Conservation (phyloP, 345 rosid genomes). For the Luvunga scandens region DNA sequence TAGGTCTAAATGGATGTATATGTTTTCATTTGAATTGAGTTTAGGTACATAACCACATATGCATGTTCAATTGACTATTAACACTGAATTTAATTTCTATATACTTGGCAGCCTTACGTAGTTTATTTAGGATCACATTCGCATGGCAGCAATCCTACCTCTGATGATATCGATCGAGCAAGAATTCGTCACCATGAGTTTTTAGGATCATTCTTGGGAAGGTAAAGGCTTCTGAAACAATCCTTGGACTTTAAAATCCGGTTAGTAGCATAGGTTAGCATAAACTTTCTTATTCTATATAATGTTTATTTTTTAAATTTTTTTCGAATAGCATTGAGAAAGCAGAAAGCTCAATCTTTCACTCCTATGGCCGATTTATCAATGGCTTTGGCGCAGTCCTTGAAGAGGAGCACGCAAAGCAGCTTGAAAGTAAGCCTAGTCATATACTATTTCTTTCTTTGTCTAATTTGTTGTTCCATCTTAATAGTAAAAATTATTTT, state of each 20-base stretch:
- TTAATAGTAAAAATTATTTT: not conserved
- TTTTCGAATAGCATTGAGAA: conserved; percentile 7
- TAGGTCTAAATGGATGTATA: no score
- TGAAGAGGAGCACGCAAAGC: conserved; percentile 28
- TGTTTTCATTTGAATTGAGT: no score
- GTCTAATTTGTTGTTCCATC: not conserved
- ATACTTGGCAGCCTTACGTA: conserved; percentile 21
- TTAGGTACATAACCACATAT: no score
- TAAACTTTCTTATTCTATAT: not conserved
- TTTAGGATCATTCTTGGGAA: conserved; percentile 36
- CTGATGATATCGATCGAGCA: conserved; percentile 8
- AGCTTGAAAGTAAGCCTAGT: conserved; percentile 26
- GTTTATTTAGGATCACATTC: conserved; percentile 32
- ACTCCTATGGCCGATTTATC: conserved; percentile 32
- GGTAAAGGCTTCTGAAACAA: conserved; percentile 14
- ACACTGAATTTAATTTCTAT: no score
- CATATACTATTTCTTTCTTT: not conserved
- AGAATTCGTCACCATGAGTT: conserved; percentile 24
- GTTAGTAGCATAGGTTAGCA: not conserved
- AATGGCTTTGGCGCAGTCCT: conserved; percentile 37
- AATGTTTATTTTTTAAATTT: not conserved
- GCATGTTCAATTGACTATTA: no score
- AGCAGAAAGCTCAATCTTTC: conserved; percentile 22
- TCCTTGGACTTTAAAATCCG: no score
- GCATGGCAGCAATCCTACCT: not conserved